Conservation (phyloP, 306 rosid species). For the Ziziphus jujuba region DNA sequence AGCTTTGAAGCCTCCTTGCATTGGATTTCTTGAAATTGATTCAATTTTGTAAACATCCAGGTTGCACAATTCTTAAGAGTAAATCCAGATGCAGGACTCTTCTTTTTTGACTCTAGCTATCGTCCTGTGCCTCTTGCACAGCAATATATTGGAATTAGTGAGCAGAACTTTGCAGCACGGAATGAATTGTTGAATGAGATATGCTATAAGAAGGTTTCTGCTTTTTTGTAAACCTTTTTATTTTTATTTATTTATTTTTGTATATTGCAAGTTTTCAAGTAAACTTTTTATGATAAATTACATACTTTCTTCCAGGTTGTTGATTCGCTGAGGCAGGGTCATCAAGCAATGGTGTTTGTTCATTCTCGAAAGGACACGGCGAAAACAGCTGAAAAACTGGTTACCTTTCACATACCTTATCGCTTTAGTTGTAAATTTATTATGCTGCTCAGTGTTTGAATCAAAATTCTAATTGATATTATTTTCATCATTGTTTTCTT, state of each 20-base stretch:
- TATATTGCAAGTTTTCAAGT: slow-evolving; percentile 25
- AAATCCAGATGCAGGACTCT: slow-evolving; percentile 88
- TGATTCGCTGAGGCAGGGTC: slow-evolving; percentile 84
- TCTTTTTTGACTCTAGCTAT: slow-evolving; percentile 92
- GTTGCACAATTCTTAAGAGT: slow-evolving; percentile 97
- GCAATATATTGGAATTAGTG: slow-evolving; percentile 91
- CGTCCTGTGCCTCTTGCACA: slow-evolving; percentile 99
- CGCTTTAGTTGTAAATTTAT: slow-evolving; percentile 15
- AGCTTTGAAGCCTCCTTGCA: slow-evolving; percentile 26
- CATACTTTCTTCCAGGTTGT: slow-evolving; percentile 56
- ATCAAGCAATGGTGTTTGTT: slow-evolving; percentile 97
- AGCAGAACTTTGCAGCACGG: slow-evolving; percentile 83
- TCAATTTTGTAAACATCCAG: slow-evolving; percentile 38
- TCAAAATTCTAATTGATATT: neutral
- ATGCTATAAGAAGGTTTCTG: slow-evolving; percentile 86
- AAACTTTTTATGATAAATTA: slow-evolving; percentile 19
- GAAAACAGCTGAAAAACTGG: slow-evolving; percentile 91
- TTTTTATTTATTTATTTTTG: too few relatives aligned
- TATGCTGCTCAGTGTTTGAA: slow-evolving; percentile 21
- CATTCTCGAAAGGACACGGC: slow-evolving; percentile 96
- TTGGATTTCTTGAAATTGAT: slow-evolving; percentile 13
- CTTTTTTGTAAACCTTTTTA: slow-evolving; percentile 17
- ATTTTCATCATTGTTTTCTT: too few relatives aligned
- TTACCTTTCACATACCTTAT: slow-evolving; percentile 20
- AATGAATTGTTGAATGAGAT: slow-evolving; percentile 80